A percentile compares a stretch with the other conserved stretches of the same genome.
phyloP scores from a whole-genome alignment of 192 early-diverging fungal genomes.

The Bifiguratus adelaidae region DNA sequence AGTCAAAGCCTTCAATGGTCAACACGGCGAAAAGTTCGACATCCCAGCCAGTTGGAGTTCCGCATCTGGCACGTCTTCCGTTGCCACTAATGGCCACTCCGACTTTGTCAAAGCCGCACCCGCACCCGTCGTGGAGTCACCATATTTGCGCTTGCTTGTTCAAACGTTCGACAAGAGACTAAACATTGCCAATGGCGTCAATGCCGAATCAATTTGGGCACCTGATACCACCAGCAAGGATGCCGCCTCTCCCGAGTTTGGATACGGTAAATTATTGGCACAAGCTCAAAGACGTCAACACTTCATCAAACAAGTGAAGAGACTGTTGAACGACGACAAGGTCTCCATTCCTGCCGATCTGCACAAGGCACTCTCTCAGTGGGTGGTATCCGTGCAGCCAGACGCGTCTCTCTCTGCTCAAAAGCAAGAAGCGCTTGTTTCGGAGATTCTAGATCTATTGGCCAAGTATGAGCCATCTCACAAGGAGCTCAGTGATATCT shows the following conservation, averaged over 20 bases:
- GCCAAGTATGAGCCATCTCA: constrained; percentile 1
- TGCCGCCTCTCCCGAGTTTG: constrained; percentile 72
- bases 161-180: constrained; percentile 71
- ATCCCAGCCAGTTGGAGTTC: constrained; percentile 8
- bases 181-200: constrained; percentile 68
- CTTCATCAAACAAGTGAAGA: constrained; percentile 49
- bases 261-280: constrained; percentile 67
- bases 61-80: neutral
- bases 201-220: constrained; percentile 62
- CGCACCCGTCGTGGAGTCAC: constrained; percentile 43
- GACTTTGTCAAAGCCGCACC: constrained; percentile 17
- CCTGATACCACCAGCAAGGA: constrained; percentile 33
- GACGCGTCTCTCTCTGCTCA: too few species aligned
- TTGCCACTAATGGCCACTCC: constrained; percentile 17
- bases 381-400: constrained; percentile 44
- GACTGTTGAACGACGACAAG: constrained; percentile 36
- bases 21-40: constrained; percentile 18
- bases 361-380: constrained; percentile 47
- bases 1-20: too few species aligned
- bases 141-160: constrained; percentile 72
- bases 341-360: constrained; percentile 37
- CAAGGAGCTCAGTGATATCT: constrained; percentile 20
- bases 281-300: constrained; percentile 56
- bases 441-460: neutral
- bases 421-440: constrained; percentile 1